These are phyloP conservation scores for Macrocybe gigantea DNA, from an alignment of 768 basidiomycete genomes.

Conservation along the genomic window DNA sequence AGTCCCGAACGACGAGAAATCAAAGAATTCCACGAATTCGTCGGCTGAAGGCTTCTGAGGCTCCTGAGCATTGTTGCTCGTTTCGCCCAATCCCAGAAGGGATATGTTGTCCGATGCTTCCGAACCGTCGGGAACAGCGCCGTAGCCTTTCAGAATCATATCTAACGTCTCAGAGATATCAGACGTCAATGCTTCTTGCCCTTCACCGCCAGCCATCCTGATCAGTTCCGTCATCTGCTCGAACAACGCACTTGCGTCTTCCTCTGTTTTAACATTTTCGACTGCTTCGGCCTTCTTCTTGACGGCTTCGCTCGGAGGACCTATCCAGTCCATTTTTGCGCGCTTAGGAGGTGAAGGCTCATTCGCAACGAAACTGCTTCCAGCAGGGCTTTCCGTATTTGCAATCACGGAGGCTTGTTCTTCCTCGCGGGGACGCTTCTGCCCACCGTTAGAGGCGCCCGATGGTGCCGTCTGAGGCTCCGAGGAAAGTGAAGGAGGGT, in stretches of 20 bases:
- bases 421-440: slow-evolving; percentile 52
- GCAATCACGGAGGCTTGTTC: slow-evolving; percentile 30
- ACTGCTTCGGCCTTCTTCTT: slow-evolving; percentile 34
- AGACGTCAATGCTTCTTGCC: slow-evolving; percentile 34
- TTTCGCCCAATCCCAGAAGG: slow-evolving; percentile 27
- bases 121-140: slow-evolving; percentile 29
- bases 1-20: slow-evolving; percentile 57
- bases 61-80: slow-evolving; percentile 8
- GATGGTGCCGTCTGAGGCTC: slow-evolving; percentile 25
- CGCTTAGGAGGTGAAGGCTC: slow-evolving; percentile 71
- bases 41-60: slow-evolving; percentile 24
- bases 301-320: slow-evolving; percentile 45
- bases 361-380: slow-evolving; percentile 23
- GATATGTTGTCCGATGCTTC: slow-evolving; percentile 30
- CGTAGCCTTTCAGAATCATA: slow-evolving; percentile 55
- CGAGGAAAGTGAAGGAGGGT: slow-evolving; percentile 13
- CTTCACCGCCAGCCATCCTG: slow-evolving; percentile 42
- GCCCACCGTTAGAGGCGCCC: slow-evolving; percentile 15
- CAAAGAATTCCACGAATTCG: slow-evolving; percentile 59
- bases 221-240: slow-evolving; percentile 61
- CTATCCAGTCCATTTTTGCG: slow-evolving; percentile 66
- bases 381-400: slow-evolving; percentile 23
- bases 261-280: slow-evolving; percentile 56
- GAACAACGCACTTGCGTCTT: slow-evolving; percentile 58
- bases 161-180: slow-evolving; percentile 59